A percentile compares a stretch with the other conserved stretches of the same genome.
Conservation (phyloP, 192 early-diverging fungal genomes). For the Coemansia aciculifera region DNA sequence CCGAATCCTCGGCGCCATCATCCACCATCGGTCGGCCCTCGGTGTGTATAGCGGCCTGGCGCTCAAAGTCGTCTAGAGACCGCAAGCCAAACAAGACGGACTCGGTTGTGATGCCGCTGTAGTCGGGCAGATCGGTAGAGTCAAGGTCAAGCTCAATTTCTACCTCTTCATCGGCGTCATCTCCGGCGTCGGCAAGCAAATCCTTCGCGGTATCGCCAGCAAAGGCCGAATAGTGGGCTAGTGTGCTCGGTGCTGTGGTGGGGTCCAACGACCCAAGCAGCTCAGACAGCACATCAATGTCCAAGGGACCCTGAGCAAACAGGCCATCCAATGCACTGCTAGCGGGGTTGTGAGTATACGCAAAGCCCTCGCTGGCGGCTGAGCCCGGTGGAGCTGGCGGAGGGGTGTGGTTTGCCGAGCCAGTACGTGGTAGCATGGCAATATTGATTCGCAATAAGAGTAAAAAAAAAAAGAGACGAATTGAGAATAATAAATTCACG, state of each 20-base stretch:
- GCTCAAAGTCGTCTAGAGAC: constrained; percentile 49
- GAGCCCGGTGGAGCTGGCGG: constrained; percentile 17
- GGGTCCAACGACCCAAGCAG: constrained; percentile 19
- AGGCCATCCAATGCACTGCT: background rate
- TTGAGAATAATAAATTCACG: background rate
- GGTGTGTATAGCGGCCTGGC: constrained; percentile 23
- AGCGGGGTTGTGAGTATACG: background rate
- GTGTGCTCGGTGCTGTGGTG: background rate
- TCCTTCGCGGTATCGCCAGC: background rate
- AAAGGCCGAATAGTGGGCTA: background rate
- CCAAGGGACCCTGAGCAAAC: constrained; percentile 11
- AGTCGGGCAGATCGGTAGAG: background rate
- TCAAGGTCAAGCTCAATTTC: background rate
- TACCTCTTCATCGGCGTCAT: background rate
- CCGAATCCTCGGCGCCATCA: background rate
- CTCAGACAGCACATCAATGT: constrained; percentile 18
- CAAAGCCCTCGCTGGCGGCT: constrained; percentile 4
- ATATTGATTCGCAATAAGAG: background rate
- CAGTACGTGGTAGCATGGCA: constrained; percentile 5
- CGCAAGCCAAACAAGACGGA: constrained; percentile 33
- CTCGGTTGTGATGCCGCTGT: constrained; percentile 29
- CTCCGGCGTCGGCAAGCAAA: background rate
- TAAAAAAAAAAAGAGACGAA: background rate
- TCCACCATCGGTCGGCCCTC: background rate
- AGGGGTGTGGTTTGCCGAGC: background rate